Evolutionary conservation across 768 basidiomycete genomes (phyloP).

Genomic region (Boletus rex-veris): DNA sequence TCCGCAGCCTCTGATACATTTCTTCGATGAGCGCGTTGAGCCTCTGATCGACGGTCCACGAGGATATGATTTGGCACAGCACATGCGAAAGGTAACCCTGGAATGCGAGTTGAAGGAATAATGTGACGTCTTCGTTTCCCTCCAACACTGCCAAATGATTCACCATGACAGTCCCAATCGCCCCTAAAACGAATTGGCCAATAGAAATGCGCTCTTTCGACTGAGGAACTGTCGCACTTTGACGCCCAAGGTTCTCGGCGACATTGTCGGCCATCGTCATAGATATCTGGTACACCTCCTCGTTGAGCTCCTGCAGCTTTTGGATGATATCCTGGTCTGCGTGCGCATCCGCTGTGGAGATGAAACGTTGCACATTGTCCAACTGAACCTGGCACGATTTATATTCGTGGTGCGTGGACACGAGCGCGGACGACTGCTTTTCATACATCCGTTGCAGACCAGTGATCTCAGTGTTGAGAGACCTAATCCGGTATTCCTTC

Average conservation of each 20-base stretch:
- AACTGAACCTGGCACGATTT: neutral
- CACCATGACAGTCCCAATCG: neutral
- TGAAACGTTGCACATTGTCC: neutral
- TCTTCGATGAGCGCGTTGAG: neutral
- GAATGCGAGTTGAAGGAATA: constrained; percentile 7
- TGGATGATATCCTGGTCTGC: constrained; percentile 4
- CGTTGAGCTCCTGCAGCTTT: neutral
- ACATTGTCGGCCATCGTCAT: neutral
- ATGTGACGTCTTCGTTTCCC: neutral
- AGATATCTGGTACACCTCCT: neutral
- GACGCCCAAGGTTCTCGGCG: neutral
- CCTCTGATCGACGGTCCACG: constrained; percentile 5
- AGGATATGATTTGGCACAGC: neutral
- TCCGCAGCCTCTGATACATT: neutral
- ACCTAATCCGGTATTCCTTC: no score
- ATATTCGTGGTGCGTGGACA: neutral
- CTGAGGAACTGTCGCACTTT: neutral
- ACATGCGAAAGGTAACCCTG: neutral
- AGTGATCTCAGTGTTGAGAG: no score
- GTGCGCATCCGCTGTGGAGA: neutral
- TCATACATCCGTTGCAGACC: neutral
- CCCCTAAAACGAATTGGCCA: neutral
- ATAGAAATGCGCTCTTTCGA: neutral
- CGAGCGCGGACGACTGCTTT: neutral
- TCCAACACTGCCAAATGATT: neutral